Conservation (phyloP, 2,329 filamentous ascomycete species). For the Diaporthe sp. region DNA sequence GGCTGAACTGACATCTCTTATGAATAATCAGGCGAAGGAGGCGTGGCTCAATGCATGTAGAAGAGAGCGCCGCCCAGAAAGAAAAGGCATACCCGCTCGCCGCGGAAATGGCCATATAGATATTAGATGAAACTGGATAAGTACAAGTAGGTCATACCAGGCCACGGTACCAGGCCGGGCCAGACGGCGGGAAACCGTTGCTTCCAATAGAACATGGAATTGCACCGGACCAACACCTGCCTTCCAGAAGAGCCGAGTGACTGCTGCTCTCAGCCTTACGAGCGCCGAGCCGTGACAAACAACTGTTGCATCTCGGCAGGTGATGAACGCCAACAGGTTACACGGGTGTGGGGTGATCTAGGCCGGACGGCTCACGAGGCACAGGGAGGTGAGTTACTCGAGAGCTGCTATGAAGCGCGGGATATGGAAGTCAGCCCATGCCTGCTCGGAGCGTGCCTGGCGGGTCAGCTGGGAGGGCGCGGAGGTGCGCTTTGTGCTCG, state of each 20-base stretch:
- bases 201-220: slow-evolving; percentile 14
- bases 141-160: slow-evolving; percentile 8
- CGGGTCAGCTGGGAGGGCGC: slow-evolving; percentile 13
- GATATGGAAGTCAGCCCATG: slow-evolving; percentile 12
- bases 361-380: not conserved
- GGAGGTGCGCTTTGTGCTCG: not conserved
- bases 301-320: not conserved
- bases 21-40: slow-evolving; percentile 46
- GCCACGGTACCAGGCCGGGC: slow-evolving; percentile 10
- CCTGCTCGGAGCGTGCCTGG: not conserved
- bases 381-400: not conserved
- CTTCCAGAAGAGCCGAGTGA: not conserved
- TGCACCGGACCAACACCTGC: not conserved
- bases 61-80: not conserved
- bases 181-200: not conserved
- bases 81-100: not conserved
- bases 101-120: slow-evolving; percentile 7
- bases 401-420: not conserved
- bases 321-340: slow-evolving; percentile 24
- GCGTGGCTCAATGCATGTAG: slow-evolving; percentile 47
- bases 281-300: slow-evolving; percentile 10
- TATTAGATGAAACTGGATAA: slow-evolving; percentile 23
- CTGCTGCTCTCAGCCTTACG: slow-evolving; percentile 12
- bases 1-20: slow-evolving; percentile 2
- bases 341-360: slow-evolving; percentile 24